A percentile compares a stretch with the other conserved stretches of the same genome.
Evolutionary conservation across 2,329 filamentous ascomycete species (phyloP).

Genomic region (Hypoxylon sp.): DNA sequence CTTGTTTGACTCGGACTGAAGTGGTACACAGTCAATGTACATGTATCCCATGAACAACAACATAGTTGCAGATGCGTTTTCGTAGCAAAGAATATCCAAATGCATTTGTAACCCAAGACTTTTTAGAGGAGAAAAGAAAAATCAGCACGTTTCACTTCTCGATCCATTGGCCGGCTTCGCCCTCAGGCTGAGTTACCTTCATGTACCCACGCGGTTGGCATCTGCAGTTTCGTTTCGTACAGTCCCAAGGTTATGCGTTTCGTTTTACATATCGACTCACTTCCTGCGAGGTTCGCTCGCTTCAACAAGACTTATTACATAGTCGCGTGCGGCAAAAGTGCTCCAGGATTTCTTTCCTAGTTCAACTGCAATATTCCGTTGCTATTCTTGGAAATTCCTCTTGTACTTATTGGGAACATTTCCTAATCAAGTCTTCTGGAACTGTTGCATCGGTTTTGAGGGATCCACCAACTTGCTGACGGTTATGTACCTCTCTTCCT

Average conservation of each 20-base stretch:
- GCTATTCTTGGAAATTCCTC: constrained; percentile 40
- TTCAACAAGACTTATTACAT: constrained; percentile 26
- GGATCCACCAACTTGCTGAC: constrained; percentile 27
- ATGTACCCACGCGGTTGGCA: neutral
- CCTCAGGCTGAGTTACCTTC: constrained; percentile 18
- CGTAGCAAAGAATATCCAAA: neutral
- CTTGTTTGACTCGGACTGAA: neutral
- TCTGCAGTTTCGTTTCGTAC: constrained; percentile 26
- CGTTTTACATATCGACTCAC: constrained; percentile 21
- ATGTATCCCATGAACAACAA: constrained; percentile 1
- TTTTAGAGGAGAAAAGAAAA: constrained; percentile 1
- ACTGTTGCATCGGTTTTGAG: constrained; percentile 39
- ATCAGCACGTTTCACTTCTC: constrained; percentile 28
- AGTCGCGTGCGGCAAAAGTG: constrained; percentile 34
- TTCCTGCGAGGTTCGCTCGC: constrained; percentile 21
- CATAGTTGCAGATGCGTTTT: neutral
- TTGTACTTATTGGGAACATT: constrained; percentile 29
- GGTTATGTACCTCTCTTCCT: constrained; percentile 11
- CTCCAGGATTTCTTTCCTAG: constrained; percentile 38
- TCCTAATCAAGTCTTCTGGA: constrained; percentile 39
- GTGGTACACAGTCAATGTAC: neutral
- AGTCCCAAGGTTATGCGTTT: constrained; percentile 6
- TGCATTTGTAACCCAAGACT: neutral
- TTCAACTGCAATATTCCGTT: constrained; percentile 30
- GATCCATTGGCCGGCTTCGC: constrained; percentile 28